Evolutionary conservation across 2,329 filamentous ascomycete genomes (phyloP), one percentile per base, ranked within the genome.

Genomic region (Remersonia thermophila): DNA sequence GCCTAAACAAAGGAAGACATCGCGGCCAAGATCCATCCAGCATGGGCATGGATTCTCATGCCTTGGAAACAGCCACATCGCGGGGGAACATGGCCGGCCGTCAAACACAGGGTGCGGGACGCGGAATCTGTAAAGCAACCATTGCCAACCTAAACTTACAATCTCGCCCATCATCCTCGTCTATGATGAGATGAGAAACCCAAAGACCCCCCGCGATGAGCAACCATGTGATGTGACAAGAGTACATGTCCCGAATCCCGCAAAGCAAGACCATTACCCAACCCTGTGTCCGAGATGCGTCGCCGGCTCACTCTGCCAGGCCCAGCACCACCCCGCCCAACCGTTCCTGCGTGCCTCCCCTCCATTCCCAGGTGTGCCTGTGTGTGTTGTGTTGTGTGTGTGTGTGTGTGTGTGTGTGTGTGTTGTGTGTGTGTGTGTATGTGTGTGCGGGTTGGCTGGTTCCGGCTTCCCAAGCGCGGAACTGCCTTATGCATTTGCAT

Each of bases 161-260:
- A 59, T 57, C 55, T 57, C 51, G 53, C 49, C 54, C 50, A 55
- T 57, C 55, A 55, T 55, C 55, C n/a, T n/a, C 46, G 51, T 67
- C 63, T 68, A 67, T 67, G 55, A 62, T 59, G 56, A 63, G 57
- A 50, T 40, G 51, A 46, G 36, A 14, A 28, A 28, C 11, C 11
- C 27, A 28, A 28, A 40, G 42, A 57, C 57, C 53, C 51, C 48
- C 47, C 49, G 52, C 53, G 51, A 58, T 61, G 41, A 59, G 54
- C 55, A 54, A 45, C 40, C 57, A 53, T 57, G 58, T 60, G 58
- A 60, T 62, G 57, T 57, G 56, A 65, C 58, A 67, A 67, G 63
- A 67, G 59, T 69, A 69, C 66, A 67, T 58, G 58, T 60, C 58
- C 27, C 57, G 51, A n/a, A n/a, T 55, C 47, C 46, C 52, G 45